A percentile compares a stretch with the other conserved stretches of the same genome.
Evolutionary conservation across 805 yeast species (phyloP).

Genomic region (Groenewaldozyma tartarivorans): DNA sequence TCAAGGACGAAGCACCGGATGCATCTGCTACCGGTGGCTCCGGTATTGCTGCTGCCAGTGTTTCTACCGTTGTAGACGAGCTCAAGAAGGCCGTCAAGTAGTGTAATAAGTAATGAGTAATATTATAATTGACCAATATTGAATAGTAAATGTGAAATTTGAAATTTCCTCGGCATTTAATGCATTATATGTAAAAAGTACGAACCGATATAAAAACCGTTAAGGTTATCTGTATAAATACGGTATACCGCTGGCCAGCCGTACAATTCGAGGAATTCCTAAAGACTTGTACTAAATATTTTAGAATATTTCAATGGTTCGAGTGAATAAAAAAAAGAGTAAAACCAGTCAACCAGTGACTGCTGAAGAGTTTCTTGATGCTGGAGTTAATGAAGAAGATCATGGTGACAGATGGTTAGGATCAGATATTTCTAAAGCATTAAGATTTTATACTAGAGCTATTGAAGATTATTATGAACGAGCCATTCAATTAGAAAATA

Average conservation of each 20-base stretch:
- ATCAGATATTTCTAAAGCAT: slow-evolving; percentile 54
- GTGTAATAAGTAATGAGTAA: no score
- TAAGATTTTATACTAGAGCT: slow-evolving; percentile 57
- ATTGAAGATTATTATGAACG: slow-evolving; percentile 31
- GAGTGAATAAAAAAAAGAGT: no score
- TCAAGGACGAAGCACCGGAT: slow-evolving; percentile 7
- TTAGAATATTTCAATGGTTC: no score
- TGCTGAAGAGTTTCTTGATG: slow-evolving; percentile 44
- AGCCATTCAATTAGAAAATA: slow-evolving; percentile 25
- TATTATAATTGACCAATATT: no score
- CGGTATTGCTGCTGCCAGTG: slow-evolving; percentile 2
- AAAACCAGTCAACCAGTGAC: slow-evolving; percentile 22
- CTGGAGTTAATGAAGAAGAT: slow-evolving; percentile 55
- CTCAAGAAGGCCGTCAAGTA: not conserved
- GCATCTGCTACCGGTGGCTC: slow-evolving; percentile 6
- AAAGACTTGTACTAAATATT: no score
- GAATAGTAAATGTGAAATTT: no score
- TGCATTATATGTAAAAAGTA: no score
- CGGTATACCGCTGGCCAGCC: no score
- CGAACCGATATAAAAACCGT: no score
- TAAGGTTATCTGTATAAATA: no score
- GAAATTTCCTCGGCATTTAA: no score
- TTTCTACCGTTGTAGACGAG: not conserved
- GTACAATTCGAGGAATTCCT: no score
- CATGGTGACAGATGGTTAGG: slow-evolving; percentile 68